Base-by-base conservation (phyloP, 2,329 filamentous ascomycete species). In the Sclerotinia trifoliorum region DNA sequence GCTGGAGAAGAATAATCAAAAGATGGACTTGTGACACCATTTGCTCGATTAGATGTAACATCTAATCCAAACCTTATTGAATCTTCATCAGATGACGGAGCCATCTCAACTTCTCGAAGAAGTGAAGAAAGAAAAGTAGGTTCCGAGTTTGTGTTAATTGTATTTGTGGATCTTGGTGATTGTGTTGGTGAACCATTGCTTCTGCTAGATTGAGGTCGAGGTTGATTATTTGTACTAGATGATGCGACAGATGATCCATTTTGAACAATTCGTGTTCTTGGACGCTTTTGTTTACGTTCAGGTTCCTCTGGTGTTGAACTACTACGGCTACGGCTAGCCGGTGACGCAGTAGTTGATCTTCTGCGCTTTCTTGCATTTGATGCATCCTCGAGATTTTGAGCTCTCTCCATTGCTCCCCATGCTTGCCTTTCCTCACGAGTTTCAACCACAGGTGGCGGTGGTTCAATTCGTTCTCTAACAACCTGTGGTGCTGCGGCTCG, bases 381-480 rank as follows among this genome's bases (percentile, higher is more conserved):
- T 39, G 80, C 78, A 57, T 80, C 83, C 71, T 90, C 85, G 24
- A 86, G 84, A 70, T 94, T 90, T 71, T 92, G 86, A 55, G 92
- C 93, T 78, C 90, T 91, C 73, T 97, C 94, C 71, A 98, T 89
- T 26, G 91, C 93, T 71, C 93, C 92, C 95, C 94, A 97, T 5
- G 94, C 93, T 68, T 88, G 85, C 66, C 90, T 84, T 78, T 96
- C 93, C 73, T 97, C 93, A 54, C 89, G 62, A 81, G 10, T 68
- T 21, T 90, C 91, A 78, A 96, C 91, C 49, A 87, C 86, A 54
- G 88, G 85, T 46, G 85, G 85, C 21, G 80, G 80, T 74, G 75
- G 77, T 49, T 54, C n/a, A 35, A 46, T 60, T 68, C 70, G 76
- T 80, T 75, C 73, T 84, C 81, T 68, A 87, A 85, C 44, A 60